These are phyloP conservation scores for Benincasa hispida DNA, from an alignment of 306 rosid genomes.

Conservation along the genomic window DNA sequence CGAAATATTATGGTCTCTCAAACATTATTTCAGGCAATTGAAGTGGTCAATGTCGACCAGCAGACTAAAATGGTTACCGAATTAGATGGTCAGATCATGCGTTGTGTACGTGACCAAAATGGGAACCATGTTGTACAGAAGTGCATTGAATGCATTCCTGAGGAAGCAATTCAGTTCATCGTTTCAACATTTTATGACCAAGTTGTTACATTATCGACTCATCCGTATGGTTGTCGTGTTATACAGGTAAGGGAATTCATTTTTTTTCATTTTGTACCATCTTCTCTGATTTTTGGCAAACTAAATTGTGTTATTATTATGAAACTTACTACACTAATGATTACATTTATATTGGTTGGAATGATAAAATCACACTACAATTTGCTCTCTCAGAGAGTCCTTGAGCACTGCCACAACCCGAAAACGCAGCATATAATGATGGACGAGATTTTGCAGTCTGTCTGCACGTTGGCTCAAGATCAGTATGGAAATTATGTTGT, in stretches of 20 bases:
- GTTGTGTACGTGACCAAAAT: slow-evolving; percentile 96
- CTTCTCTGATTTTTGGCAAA: background rate
- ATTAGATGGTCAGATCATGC: slow-evolving; percentile 85
- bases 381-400: slow-evolving; percentile 51
- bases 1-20: background rate
- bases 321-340: background rate
- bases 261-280: background rate
- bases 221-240: slow-evolving; percentile 98
- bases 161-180: slow-evolving; percentile 66
- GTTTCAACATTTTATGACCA: slow-evolving; percentile 80
- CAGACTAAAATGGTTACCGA: slow-evolving; percentile 79
- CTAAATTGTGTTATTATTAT: background rate
- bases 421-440: slow-evolving; percentile 64
- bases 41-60: slow-evolving; percentile 83
- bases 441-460: slow-evolving; percentile 83
- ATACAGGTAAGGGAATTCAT: slow-evolving; percentile 43
- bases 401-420: slow-evolving; percentile 75
- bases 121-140: slow-evolving; percentile 98
- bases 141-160: slow-evolving; percentile 94
- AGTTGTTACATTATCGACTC: slow-evolving; percentile 85
- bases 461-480: slow-evolving; percentile 85
- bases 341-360: background rate
- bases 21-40: slow-evolving; percentile 54
- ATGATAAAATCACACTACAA: background rate
- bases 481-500: slow-evolving; percentile 96